Percentiles rank a stretch among this genome's conserved stretches.
phyloP scores from a whole-genome alignment of 176 grass and related monocot genomes.

The Poa annua region DNA sequence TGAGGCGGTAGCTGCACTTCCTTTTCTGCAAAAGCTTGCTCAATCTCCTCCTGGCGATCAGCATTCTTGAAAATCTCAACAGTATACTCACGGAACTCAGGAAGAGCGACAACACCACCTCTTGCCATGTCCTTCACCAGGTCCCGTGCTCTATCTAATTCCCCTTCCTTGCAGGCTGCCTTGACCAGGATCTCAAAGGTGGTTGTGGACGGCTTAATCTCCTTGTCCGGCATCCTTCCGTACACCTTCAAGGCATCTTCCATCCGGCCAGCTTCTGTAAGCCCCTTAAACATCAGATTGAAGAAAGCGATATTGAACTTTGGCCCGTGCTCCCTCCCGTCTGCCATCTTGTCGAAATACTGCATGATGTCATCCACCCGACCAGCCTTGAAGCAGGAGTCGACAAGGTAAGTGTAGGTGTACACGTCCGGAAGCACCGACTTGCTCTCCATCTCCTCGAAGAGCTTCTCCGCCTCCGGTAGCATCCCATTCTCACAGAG shows the following conservation, averaged over 20 bases:
- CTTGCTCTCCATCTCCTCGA: slow-evolving; percentile 27
- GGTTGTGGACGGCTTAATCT: slow-evolving; percentile 49
- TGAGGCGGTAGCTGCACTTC: slow-evolving; percentile 33
- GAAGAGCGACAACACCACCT: slow-evolving; percentile 37
- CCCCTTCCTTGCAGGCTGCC: slow-evolving; percentile 53
- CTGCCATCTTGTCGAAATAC: slow-evolving; percentile 30
- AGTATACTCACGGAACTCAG: slow-evolving; percentile 45
- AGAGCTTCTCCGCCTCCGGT: slow-evolving; percentile 6
- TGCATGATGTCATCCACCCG: slow-evolving; percentile 18
- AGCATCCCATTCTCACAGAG: slow-evolving; percentile 16
- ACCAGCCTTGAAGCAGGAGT: slow-evolving; percentile 25
- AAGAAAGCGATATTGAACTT: slow-evolving; percentile 61
- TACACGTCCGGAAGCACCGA: slow-evolving; percentile 49
- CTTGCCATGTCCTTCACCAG: slow-evolving; percentile 60
- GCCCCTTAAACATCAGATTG: slow-evolving; percentile 59
- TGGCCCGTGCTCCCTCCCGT: slow-evolving; percentile 39
- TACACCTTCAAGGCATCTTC: slow-evolving; percentile 64
- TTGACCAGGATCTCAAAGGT: slow-evolving; percentile 58
- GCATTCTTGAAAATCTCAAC: slow-evolving; percentile 53
- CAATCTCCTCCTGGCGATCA: slow-evolving; percentile 54
- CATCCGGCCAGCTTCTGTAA: slow-evolving; percentile 54
- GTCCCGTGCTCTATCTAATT: slow-evolving; percentile 43
- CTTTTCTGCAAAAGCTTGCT: slow-evolving; percentile 56
- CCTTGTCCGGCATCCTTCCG: slow-evolving; percentile 61
- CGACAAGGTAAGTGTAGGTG: slow-evolving; percentile 57